Evolutionary conservation across 345 rosid genomes (phyloP).

Genomic region (Dipteronia dyeriana): DNA sequence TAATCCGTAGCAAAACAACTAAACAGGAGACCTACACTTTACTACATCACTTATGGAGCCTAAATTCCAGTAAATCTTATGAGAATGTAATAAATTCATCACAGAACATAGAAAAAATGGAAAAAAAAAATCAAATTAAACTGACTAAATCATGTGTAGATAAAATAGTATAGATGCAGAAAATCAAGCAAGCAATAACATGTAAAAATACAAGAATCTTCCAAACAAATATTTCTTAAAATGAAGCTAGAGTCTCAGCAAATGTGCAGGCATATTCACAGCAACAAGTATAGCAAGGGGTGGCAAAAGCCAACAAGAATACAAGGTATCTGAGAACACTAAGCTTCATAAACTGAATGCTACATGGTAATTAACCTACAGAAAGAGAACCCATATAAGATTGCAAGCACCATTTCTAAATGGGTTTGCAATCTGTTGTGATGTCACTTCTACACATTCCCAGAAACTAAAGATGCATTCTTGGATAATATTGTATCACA

Average conservation of each 20-base stretch:
- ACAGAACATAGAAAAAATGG: constrained; percentile 6
- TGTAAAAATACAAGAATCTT: too few species aligned
- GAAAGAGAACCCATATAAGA: neutral
- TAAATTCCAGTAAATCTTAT: too few species aligned
- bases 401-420: neutral
- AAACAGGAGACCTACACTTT: too few species aligned
- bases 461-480: neutral
- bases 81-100: neutral
- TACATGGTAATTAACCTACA: constrained; percentile 8
- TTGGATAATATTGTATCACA: neutral
- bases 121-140: neutral
- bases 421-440: neutral
- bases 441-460: neutral
- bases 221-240: constrained; percentile 5
- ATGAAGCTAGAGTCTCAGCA: neutral
- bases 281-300: neutral
- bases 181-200: too few species aligned
- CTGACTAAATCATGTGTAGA: neutral
- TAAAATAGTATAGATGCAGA: neutral
- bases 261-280: neutral
- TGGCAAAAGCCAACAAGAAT: neutral
- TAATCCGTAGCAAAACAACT: too few species aligned
- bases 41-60: too few species aligned
- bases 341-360: constrained; percentile 8
- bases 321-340: constrained; percentile 2